A percentile compares a stretch with the other conserved stretches of the same genome.
These are phyloP conservation scores for Paradendryphiella salina DNA, from an alignment of 2,329 filamentous ascomycete species.

Conservation along the genomic window DNA sequence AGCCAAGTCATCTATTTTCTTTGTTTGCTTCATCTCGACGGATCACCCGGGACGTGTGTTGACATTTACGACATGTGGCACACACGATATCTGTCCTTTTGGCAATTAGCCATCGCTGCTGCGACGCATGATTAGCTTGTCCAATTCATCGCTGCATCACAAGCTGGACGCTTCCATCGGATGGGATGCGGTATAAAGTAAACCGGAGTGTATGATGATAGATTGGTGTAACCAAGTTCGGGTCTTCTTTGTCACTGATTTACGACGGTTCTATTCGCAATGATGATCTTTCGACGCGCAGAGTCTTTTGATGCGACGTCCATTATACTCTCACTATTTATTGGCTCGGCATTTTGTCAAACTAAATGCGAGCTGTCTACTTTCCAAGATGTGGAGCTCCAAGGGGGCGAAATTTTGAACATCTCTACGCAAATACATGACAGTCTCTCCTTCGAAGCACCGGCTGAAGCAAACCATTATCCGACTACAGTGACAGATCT, in stretches of 20 bases:
- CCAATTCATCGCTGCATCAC: neutral
- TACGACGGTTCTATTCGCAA: neutral
- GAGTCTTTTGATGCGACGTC: neutral
- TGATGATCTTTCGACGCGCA: neutral
- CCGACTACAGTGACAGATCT: slow-evolving; percentile 10
- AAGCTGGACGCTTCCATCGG: neutral
- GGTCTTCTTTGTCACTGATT: neutral
- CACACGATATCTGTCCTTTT: neutral
- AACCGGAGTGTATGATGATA: neutral
- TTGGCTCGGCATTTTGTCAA: neutral
- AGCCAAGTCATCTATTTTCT: too few relatives aligned
- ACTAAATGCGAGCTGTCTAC: slow-evolving; percentile 2
- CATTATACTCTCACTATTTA: neutral
- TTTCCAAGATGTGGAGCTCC: slow-evolving; percentile 4
- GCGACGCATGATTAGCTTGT: neutral
- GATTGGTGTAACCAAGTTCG: neutral
- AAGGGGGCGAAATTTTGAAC: slow-evolving; percentile 5
- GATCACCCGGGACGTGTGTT: neutral
- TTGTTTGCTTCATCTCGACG: too few relatives aligned
- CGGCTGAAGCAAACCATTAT: slow-evolving; percentile 15
- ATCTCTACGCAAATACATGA: slow-evolving; percentile 5
- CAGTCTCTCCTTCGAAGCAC: slow-evolving; percentile 5
- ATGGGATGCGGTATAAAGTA: neutral
- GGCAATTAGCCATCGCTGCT: neutral
- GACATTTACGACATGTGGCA: neutral